Base-by-base conservation (phyloP, 179 eudicot species). In the Patellifolia procumbens region DNA sequence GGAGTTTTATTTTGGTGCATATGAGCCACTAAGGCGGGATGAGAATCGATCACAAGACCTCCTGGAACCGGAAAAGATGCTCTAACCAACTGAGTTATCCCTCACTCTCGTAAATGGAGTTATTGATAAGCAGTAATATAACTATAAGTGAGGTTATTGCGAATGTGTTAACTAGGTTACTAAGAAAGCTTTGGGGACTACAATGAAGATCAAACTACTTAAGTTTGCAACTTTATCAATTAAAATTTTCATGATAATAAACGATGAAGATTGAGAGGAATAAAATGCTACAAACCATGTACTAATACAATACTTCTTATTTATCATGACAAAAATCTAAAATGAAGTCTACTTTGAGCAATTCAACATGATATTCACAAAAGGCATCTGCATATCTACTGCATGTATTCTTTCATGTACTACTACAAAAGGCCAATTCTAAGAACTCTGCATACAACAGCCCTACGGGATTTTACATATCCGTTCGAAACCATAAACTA, bases 391-490 rank as follows among this genome's bases (percentile, higher is more conserved):
- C 61, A 49, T 72, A 65, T 51, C 72, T 39, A 52, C 63, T 62
- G 39, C 72, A 71, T 37, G 45, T 15, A 46, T 60, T 17, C 28
- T 45, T 68, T 4, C 26, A 62, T 74, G 67, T 62, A 66, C 69
- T 77, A 62, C 67, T 53, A 42, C 70, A 65, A 15, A n/a, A 45
- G 68, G 56, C 51, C 68, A 58, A 58, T 48, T 42, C 22, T 63
- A 37, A 34, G 69, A 78, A 34, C 65, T 61, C 48, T 73, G 81
- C 77, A 74, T 42, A 31, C 66, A 51, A 49, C 63, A 48, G 76
- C 71, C 37, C 74, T 45, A 73, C 73, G 16, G 49, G 64, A 72
- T 51, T n/a, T 78, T 49, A 72, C 71, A 48, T 39, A 43, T 51
- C 74, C 70, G 62, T 35, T 26, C 46, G n/a, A 45, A 28, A 32